Base-by-base conservation (phyloP, 306 rosid genomes). In the Casuarina glauca region DNA sequence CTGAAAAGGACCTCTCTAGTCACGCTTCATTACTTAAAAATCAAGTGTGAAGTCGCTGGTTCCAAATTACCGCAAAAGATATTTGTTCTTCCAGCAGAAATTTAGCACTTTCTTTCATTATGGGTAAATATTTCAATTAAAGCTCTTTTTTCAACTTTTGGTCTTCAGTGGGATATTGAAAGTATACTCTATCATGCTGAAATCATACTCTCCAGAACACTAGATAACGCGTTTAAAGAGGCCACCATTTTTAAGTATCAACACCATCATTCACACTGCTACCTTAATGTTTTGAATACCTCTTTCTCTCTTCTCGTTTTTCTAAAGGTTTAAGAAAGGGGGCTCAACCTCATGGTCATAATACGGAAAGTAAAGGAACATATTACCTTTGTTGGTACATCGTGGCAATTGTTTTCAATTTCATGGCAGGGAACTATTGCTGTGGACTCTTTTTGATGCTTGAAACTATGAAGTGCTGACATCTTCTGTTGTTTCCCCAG, bases 391-490 rank as follows among this genome's bases (percentile, higher is more conserved):
- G 83, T 57, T 66, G 90, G 80, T 60, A 57, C 77, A 45, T 79
- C 76, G 74, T 82, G 75, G 38, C 68, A 77, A 49, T 72, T 66
- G 50, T 72, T 80, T 84, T 84, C 96, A 74, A 19, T 83, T 81
- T 80, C 94, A 73, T 80, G 84, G 61, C 93, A 91, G 61, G 88
- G 84, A 54, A 92, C 84, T 35, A 90, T 72, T 16, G 92, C 95
- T 70, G 70, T 84, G 46, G 91, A 73, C 70, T 82, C 97, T 68
- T 82, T 84, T 70, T 82, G 88, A 73, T 89, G 89, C 83, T 90
- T 88, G 89, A 91, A 87, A 87, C 91, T 91, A 72, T 89, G 93
- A 79, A 95, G 96, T 79, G 88, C 87, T 54, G 97, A 88, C 97
- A 93, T 91, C 82, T 93, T 95, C 82, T 88, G 87, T 66, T 89